phyloP scores from a whole-genome alignment of 495 filamentous ascomycete genomes.

The Cercophora newfieldiana region DNA sequence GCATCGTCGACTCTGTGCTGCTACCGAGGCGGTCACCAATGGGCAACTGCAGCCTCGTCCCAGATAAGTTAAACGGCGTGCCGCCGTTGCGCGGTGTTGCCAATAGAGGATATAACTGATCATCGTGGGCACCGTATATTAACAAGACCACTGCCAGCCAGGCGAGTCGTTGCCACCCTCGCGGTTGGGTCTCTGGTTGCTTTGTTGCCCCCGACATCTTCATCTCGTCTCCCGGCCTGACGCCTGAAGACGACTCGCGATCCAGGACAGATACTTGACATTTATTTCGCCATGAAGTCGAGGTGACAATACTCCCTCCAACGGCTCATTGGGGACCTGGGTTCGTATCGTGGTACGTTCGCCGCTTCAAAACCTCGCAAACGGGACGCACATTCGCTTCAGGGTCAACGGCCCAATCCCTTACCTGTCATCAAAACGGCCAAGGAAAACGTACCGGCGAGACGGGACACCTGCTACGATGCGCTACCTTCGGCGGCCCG shows the following conservation, averaged over 20 bases:
- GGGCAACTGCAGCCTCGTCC: background rate
- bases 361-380: background rate
- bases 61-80: conserved; percentile 13
- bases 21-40: conserved; percentile 3
- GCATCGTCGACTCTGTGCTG: conserved; percentile 1
- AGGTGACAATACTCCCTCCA: background rate
- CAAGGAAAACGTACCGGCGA: background rate
- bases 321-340: background rate
- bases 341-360: background rate
- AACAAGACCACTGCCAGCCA: background rate
- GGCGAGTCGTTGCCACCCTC: background rate
- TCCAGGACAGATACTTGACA: background rate
- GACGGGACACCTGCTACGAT: background rate
- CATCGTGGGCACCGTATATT: conserved; percentile 9
- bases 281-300: background rate
- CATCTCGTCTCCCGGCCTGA: too few relatives aligned
- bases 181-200: background rate
- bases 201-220: background rate
- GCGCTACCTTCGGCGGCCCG: background rate
- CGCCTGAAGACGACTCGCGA: too few relatives aligned
- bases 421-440: background rate
- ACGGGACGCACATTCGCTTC: background rate
- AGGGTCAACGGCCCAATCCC: background rate
- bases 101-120: background rate
- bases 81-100: background rate